Conservation (phyloP, 768 basidiomycete genomes). For the Auriscalpium microsporum region DNA sequence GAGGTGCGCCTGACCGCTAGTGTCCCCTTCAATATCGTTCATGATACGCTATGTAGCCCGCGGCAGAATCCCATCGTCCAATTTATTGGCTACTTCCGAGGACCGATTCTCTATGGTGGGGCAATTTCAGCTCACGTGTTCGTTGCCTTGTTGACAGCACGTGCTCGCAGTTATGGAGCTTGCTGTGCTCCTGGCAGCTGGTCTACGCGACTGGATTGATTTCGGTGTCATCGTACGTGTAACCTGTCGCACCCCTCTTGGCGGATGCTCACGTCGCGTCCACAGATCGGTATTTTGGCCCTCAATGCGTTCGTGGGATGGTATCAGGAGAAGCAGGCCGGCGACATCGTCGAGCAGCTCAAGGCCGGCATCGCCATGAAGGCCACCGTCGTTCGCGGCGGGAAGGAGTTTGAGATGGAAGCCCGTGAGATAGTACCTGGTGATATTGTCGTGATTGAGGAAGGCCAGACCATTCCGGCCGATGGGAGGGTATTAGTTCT, state of each 20-base stretch:
- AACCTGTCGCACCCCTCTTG: neutral
- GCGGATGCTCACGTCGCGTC: neutral
- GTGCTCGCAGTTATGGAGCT: conserved; percentile 33
- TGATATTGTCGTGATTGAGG: conserved; percentile 36
- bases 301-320: conserved; percentile 37
- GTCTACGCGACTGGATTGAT: conserved; percentile 40
- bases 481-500: conserved; percentile 27
- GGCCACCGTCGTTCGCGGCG: conserved; percentile 30
- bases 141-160: neutral
- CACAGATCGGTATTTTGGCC: conserved; percentile 30
- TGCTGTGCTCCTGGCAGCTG: conserved; percentile 36
- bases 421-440: conserved; percentile 38
- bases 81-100: conserved; percentile 36
- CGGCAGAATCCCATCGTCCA: conserved; percentile 35
- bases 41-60: conserved; percentile 16
- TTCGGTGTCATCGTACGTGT: conserved; percentile 38
- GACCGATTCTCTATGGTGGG: conserved; percentile 29
- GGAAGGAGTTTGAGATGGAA: conserved; percentile 33
- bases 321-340: conserved; percentile 43
- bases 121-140: too few species aligned
- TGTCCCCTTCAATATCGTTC: neutral
- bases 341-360: conserved; percentile 40
- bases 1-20: conserved; percentile 19
- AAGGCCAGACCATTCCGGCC: conserved; percentile 37
- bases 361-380: conserved; percentile 40